Evolutionary conservation across 176 grass and related monocot genomes (phyloP), one percentile per base, ranked within the genome.

Genomic region (Juncus inflexus): DNA sequence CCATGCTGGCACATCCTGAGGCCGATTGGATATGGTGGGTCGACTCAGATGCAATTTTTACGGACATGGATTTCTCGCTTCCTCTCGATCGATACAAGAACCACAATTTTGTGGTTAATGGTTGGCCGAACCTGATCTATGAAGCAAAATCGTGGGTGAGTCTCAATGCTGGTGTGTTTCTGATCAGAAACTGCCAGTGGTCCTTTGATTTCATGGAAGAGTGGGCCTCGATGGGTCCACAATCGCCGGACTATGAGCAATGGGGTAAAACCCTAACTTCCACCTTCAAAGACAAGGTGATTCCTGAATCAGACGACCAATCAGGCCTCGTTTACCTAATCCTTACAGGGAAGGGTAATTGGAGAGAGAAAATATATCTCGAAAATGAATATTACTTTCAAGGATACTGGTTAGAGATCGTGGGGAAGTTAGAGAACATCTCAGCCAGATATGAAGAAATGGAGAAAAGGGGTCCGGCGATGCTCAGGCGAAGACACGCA

Each of bases 121-220:
- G 85, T 66, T 90, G 94, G 94, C 54, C 80, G 5, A 3, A 52
- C 62, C 74, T 96, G 59, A 80, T 99, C 4, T 92, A 70, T 70
- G 72, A 55, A 9, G 13, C 14, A 10, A 67, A 56, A 63, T 82
- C 88, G 8, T 89, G 88, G 94, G 81, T 84, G 42, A 76, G 80
- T 60, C 88, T 97, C 80, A 97, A 97, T 81, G 94, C 94, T 40
- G 88, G 94, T 16, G 88, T 99, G 3, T 92, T 99, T 75, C 74
- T 99, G 72, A 76, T 99, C 78, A 83, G 94, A 10, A 99, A 92
- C 72, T 92, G 94, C 85, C 94, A 99, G 72, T 99, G 94, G 94
- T 82, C 80, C 56, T 80, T 99, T 42, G 88, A 99, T 73, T 86
- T 99, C 85, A 68, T 68, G 65, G 49, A 68, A n/a, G 50, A 68